Base-by-base conservation (phyloP, 2,329 filamentous ascomycete species). In the Neonectria sp. region DNA sequence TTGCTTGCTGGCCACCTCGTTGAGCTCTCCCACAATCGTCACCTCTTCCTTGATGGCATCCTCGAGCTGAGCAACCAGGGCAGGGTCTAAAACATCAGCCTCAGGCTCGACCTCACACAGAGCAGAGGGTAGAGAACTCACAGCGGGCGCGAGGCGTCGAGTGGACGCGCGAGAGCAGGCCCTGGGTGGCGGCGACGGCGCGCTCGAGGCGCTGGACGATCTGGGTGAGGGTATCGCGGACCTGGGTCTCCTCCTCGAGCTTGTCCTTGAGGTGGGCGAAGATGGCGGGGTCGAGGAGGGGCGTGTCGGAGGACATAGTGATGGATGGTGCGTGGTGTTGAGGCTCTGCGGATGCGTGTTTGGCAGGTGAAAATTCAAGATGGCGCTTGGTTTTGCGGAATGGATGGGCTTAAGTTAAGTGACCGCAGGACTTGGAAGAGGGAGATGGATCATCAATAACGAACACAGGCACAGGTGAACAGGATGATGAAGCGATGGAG, bases 231-330 rank as follows among this genome's bases (percentile, higher is more conserved):
- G 93, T 90, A 84, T 98, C 95, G 76, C 93, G 91, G 61, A 97
- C 91, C 61, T 88, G 86, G 9, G 90, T 88, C 79, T 98, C 96
- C 80, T 97, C 92, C 74, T 98, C 96, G 75, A 98, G 94, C 81
- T 95, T 95, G 66, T 88, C 85, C 82, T 98, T 95, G 68, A 99
- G 91, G 75, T 92, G 89, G 77, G 95, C 90, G 82, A 98, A 98
- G 80, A 98, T 93, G 72, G 89, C 87, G 67, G 93, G 92, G 79
- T 97, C 92, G 76, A 96, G 79, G 33, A 84, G 81, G 55, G 75
- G 74, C 9, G 78, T 76, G 12, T 78, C 75, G 55, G 75, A 68
- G 63, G 79, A 73, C 80, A 81, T 82, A 65, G 53, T 73, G 67
- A 49, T 21, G 53, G 53, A 37, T 63, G 45, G 12, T 58, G 46